Conservation (phyloP, 2,329 filamentous ascomycete genomes). For the Ophiostoma himal-ulmi region DNA sequence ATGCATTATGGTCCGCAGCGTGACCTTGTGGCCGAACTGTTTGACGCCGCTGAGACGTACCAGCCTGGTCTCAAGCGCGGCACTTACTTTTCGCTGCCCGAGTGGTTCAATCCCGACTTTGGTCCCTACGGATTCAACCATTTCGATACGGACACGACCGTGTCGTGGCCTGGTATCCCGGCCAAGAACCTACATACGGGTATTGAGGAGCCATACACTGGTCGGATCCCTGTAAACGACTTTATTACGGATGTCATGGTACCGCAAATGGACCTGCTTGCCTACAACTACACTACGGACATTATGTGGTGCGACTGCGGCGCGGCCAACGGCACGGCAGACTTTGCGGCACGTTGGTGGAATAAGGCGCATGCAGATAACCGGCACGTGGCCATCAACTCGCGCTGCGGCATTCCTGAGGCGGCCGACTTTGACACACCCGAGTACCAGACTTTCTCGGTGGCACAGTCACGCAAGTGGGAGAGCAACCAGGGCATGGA, state of each 20-base stretch:
- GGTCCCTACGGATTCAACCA: conserved; percentile 39
- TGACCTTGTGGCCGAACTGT: conserved; percentile 40
- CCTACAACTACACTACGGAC: conserved; percentile 38
- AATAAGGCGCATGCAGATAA: conserved; percentile 31
- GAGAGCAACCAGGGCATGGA: conserved; percentile 56
- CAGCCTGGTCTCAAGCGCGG: conserved; percentile 41
- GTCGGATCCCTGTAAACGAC: conserved; percentile 36
- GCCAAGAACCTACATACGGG: conserved; percentile 43
- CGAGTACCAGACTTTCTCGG: conserved; percentile 48
- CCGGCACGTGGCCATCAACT: conserved; percentile 41
- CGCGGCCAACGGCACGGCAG: conserved; percentile 37
- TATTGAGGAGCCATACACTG: conserved; percentile 39
- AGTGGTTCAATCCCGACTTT: conserved; percentile 46
- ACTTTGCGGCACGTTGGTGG: conserved; percentile 40
- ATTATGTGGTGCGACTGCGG: conserved; percentile 48
- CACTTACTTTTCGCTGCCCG: conserved; percentile 45
- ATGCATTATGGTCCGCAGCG: conserved; percentile 39
- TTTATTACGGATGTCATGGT: conserved; percentile 41
- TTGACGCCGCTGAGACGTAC: conserved; percentile 38
- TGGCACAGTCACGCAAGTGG: conserved; percentile 52
- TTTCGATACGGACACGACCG: conserved; percentile 19
- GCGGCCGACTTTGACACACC: conserved; percentile 55
- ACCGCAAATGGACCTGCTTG: conserved; percentile 43
- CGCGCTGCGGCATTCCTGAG: conserved; percentile 46
- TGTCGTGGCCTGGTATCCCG: conserved; percentile 33